Evolutionary conservation across 177 flowering plant species (phyloP).

Genomic region (Telopea speciosissima): DNA sequence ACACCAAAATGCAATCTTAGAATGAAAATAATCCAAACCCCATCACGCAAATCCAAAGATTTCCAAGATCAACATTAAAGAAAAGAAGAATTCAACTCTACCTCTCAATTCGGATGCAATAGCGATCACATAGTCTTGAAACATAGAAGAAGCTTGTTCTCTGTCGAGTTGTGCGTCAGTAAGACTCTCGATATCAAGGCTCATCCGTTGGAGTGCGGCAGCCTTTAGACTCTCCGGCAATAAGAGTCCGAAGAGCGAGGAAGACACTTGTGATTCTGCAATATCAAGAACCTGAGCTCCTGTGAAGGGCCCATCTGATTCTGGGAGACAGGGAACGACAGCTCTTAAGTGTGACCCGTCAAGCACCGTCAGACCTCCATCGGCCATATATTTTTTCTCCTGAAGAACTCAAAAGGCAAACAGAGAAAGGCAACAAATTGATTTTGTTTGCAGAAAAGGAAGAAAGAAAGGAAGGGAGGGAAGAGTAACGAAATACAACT

Average conservation of each 20-base stretch:
- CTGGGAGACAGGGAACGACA: slow-evolving; percentile 22
- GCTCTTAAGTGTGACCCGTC: slow-evolving; percentile 49
- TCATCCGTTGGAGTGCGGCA: slow-evolving; percentile 39
- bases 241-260: slow-evolving; percentile 38
- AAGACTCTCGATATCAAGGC: slow-evolving; percentile 26
- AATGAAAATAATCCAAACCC: background rate
- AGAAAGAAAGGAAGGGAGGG: background rate
- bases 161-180: slow-evolving; percentile 17
- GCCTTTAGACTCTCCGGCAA: slow-evolving; percentile 48
- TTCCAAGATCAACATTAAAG: too few species aligned
- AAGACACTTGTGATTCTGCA: slow-evolving; percentile 48
- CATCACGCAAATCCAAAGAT: background rate
- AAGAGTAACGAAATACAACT: too few species aligned
- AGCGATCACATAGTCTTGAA: slow-evolving; percentile 39
- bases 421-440: slow-evolving; percentile 9
- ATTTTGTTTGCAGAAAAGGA: background rate
- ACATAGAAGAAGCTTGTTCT: slow-evolving; percentile 25
- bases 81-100: slow-evolving; percentile 2
- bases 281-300: slow-evolving; percentile 42
- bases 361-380: slow-evolving; percentile 42
- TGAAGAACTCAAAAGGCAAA: background rate
- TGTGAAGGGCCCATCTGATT: slow-evolving; percentile 19
- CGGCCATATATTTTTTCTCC: slow-evolving; percentile 59
- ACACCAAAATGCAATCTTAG: background rate
- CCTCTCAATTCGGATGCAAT: slow-evolving; percentile 62